Evolutionary conservation across 495 filamentous ascomycete species (phyloP).

Genomic region (Daldinia caldariorum): DNA sequence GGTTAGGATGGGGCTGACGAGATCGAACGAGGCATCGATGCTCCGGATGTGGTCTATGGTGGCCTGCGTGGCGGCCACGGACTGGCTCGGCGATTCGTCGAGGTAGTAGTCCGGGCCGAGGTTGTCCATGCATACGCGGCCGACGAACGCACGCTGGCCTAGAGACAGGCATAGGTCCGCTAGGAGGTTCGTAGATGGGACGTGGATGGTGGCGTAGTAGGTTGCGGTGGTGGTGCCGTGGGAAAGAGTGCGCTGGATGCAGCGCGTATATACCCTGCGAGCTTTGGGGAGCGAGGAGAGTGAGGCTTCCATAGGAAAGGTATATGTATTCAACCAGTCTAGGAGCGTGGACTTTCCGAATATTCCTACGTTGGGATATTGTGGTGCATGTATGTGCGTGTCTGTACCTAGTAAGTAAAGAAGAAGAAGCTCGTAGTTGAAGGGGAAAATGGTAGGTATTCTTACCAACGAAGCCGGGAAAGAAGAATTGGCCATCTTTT

Average conservation of each 20-base stretch:
- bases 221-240: slow-evolving; percentile 91
- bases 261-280: slow-evolving; percentile 74
- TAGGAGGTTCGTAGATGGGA: slow-evolving; percentile 84
- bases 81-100: slow-evolving; percentile 68
- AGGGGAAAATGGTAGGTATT: not conserved
- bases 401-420: slow-evolving; percentile 60
- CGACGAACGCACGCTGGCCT: slow-evolving; percentile 91
- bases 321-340: slow-evolving; percentile 92
- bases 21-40: slow-evolving; percentile 68
- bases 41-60: slow-evolving; percentile 72
- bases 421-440: not conserved
- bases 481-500: slow-evolving; percentile 76
- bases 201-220: slow-evolving; percentile 91
- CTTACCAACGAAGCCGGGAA: slow-evolving; percentile 90
- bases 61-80: slow-evolving; percentile 65
- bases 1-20: slow-evolving; percentile 84
- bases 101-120: slow-evolving; percentile 77
- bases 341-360: slow-evolving; percentile 91
- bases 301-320: slow-evolving; percentile 89
- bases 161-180: slow-evolving; percentile 76
- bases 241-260: slow-evolving; percentile 79
- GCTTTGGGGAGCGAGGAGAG: slow-evolving; percentile 61
- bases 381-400: slow-evolving; percentile 92
- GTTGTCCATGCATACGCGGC: slow-evolving; percentile 90
- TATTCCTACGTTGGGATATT: slow-evolving; percentile 91